Evolutionary conservation across 345 rosid species (phyloP), one percentile per base, ranked within the genome.

Genomic region (Geranium brycei): DNA sequence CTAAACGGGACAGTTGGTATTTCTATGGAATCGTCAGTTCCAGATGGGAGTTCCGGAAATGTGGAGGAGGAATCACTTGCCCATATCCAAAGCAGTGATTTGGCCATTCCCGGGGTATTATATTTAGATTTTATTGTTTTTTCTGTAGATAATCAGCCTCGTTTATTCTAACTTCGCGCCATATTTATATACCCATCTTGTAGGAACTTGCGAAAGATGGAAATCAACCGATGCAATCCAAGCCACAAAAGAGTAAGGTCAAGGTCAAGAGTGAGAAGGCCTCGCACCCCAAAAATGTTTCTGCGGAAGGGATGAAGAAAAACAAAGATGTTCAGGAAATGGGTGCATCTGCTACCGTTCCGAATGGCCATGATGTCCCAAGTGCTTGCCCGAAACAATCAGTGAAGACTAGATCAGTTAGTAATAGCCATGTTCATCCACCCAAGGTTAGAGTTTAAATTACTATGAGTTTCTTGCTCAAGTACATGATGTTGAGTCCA

Each of bases 301-400:
- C 85, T 63, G 75, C 78, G 15, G 73, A 72, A 30, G 80, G 64
- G 30, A 40, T 66, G 68, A 81, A 79, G 80, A 84, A 77, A 71
- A 72, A 68, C 57, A 83, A 69, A 61, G 84, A 79, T 71, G 81
- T 64, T 30, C 77, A 79, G 64, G 69, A 38, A 77, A 75, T 61
- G 19, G 85, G 69, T 68, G 78, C 58, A 23, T 62, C 32, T 10
- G 31, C 66, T 19, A 66, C 71, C 56, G 68, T 74, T 63, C 69
- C 92, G 40, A 91, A 86, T 75, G 98, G 88, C 69, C 72, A 80
- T 66, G 73, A 58, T 72, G 61, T 76, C 70, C 64, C 69, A 59
- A 69, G 55, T 83, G 65, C 80, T 60, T 71, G 61, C 15, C 57
- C 75, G 61, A 82, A 81, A 65, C 84, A 73, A 30, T 70, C 89